A percentile compares a stretch with the other conserved stretches of the same genome.
These are phyloP conservation scores for Cutaneotrichosporon cyanovorans DNA, from an alignment of 1,284 basidiomycete genomes.

Conservation along the genomic window DNA sequence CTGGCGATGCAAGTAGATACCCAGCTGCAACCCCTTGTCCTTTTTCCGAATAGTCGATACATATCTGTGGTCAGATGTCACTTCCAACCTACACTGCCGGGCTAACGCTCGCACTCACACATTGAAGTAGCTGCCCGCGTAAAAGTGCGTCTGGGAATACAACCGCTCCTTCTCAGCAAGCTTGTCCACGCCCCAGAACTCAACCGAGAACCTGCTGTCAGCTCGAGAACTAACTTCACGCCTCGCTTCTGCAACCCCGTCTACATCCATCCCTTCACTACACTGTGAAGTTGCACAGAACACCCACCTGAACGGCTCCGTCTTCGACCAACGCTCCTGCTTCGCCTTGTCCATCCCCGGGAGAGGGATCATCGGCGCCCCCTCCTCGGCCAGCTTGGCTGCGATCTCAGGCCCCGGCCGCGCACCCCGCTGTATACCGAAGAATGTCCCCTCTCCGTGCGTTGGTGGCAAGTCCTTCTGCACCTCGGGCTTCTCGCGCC, in stretches of 20 bases:
- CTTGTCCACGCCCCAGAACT: constrained; percentile 80
- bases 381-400: constrained; percentile 21
- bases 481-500: constrained; percentile 5
- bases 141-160: constrained; percentile 49
- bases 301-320: constrained; percentile 59
- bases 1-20: constrained; percentile 84
- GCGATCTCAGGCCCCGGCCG: constrained; percentile 33
- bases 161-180: constrained; percentile 72
- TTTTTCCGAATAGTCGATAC: constrained; percentile 74
- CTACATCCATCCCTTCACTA: too few species aligned
- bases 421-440: constrained; percentile 40
- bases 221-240: too few species aligned
- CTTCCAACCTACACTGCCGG: not conserved
- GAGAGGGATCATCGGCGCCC: constrained; percentile 6
- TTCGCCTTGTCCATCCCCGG: constrained; percentile 14
- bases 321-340: constrained; percentile 38
- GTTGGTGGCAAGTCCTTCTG: constrained; percentile 17
- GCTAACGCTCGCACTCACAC: constrained; percentile 39
- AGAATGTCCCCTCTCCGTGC: constrained; percentile 42
- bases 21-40: constrained; percentile 62
- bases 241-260: too few species aligned
- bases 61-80: too few species aligned
- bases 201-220: constrained; percentile 57
- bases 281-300: constrained; percentile 32
- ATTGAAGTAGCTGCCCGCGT: constrained; percentile 42